A percentile compares a stretch with the other conserved stretches of the same genome.
Evolutionary conservation across 345 rosid genomes (phyloP).

Genomic region (Gossypium herbaceum): DNA sequence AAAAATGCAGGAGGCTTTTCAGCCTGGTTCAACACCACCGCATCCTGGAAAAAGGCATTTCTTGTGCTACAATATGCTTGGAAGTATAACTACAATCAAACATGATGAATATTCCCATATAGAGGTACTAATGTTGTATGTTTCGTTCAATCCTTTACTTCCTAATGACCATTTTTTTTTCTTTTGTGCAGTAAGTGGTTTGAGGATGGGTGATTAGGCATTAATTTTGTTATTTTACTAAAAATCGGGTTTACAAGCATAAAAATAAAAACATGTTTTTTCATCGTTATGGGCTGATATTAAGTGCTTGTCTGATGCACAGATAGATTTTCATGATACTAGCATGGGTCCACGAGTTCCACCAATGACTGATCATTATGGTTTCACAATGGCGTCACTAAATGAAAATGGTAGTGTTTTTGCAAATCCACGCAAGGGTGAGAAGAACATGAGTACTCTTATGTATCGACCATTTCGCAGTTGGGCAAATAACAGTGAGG

Average conservation of each 20-base stretch:
- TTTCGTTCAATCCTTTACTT: not conserved
- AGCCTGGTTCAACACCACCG: conserved; percentile 79
- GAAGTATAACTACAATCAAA: conserved; percentile 79
- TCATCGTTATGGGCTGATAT: conserved; percentile 11
- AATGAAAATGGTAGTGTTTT: conserved; percentile 88
- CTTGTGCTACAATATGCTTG: conserved; percentile 93
- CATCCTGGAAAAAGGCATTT: conserved; percentile 75
- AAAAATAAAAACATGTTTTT: not conserved
- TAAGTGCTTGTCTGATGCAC: conserved; percentile 23
- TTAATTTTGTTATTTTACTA: not conserved
- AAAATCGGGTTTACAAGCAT: not conserved
- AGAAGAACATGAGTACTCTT: conserved; percentile 86
- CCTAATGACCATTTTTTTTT: not conserved
- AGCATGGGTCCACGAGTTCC: conserved; percentile 90
- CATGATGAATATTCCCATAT: conserved; percentile 90
- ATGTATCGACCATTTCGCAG: conserved; percentile 86
- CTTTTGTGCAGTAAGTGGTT: not conserved
- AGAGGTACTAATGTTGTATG: conserved; percentile 50
- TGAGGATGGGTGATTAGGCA: not conserved
- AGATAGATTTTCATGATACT: conserved; percentile 98
- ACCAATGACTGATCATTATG: conserved; percentile 91
- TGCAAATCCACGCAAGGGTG: conserved; percentile 93
- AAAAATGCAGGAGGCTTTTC: conserved; percentile 88
- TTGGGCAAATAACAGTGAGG: conserved; percentile 96
- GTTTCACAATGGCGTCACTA: conserved; percentile 90